Conservation (phyloP, 805 yeast genomes). For the Candida maesae region DNA sequence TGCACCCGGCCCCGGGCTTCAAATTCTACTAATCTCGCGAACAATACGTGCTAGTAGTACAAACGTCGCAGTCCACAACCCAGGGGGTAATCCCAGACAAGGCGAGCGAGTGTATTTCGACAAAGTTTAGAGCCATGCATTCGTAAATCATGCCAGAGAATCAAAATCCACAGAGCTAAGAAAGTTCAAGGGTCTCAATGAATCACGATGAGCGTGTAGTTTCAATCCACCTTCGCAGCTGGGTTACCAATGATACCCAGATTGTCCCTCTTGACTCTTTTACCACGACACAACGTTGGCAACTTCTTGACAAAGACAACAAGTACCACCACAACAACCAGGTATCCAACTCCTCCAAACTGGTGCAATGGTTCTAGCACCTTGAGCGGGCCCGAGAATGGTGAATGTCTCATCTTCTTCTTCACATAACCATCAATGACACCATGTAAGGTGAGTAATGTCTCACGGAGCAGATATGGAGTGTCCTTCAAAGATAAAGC, state of each 20-base stretch:
- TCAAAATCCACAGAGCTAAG: too few species aligned
- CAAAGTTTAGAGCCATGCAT: too few species aligned
- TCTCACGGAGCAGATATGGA: conserved; percentile 9
- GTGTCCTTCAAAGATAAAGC: conserved; percentile 13
- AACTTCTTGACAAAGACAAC: conserved; percentile 1
- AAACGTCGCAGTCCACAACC: too few species aligned
- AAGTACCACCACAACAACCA: conserved; percentile 3
- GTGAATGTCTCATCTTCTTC: conserved; percentile 39
- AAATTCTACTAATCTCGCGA: too few species aligned
- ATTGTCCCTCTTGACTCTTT: conserved; percentile 3
- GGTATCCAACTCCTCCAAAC: conserved; percentile 42
- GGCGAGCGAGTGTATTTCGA: too few species aligned
- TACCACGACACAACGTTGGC: neutral
- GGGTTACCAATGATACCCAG: conserved; percentile 17
- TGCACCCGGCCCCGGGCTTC: too few species aligned
- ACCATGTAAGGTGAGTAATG: conserved; percentile 7
- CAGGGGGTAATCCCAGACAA: too few species aligned
- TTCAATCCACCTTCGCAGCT: conserved; percentile 11
- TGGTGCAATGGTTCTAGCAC: conserved; percentile 43
- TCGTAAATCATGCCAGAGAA: too few species aligned
- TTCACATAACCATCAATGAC: conserved; percentile 17
- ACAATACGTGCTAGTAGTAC: too few species aligned
- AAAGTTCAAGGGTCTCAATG: too few species aligned
- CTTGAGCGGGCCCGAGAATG: conserved; percentile 36
- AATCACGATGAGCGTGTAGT: too few species aligned